Percentiles rank a stretch among this genome's conserved stretches.
Evolutionary conservation across 805 yeast genomes (phyloP).

Genomic region (Sugiyamaella smithiae): DNA sequence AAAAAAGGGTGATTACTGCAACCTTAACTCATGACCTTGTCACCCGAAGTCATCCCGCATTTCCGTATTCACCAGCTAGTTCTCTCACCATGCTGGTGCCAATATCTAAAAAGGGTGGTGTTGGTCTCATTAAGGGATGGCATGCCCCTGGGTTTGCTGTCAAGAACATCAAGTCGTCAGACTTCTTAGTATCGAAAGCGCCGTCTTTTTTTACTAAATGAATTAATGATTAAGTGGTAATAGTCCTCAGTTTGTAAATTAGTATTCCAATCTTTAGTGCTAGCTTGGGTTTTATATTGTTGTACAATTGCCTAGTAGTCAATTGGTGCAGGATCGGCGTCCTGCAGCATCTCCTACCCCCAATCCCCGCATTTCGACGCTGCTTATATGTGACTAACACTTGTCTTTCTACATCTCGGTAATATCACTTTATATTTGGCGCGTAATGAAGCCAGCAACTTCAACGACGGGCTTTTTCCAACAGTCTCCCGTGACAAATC

Average conservation of each 20-base stretch:
- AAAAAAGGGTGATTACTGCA: conserved; percentile 11
- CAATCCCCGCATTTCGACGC: too few species aligned
- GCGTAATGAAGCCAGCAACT: conserved; percentile 25
- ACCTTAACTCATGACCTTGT: conserved; percentile 19
- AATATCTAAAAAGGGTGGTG: conserved; percentile 20
- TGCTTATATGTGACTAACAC: too few species aligned
- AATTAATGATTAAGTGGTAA: too few species aligned
- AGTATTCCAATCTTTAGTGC: too few species aligned
- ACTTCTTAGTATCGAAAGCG: conserved; percentile 10
- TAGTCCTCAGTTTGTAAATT: too few species aligned
- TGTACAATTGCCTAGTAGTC: too few species aligned
- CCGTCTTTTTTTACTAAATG: conserved; percentile 3
- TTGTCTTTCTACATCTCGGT: too few species aligned
- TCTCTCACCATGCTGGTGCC: conserved; percentile 17
- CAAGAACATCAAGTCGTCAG: conserved; percentile 15
- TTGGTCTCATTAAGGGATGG: conserved; percentile 23
- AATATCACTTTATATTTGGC: too few species aligned
- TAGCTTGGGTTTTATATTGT: too few species aligned
- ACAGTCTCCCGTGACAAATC: conserved; percentile 23
- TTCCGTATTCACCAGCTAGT: conserved; percentile 9
- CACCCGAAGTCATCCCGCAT: not conserved
- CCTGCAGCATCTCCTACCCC: too few species aligned
- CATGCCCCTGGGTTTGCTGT: conserved; percentile 22
- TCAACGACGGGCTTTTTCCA: conserved; percentile 30
- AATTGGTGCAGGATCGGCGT: too few species aligned